Evolutionary conservation across 2,329 filamentous ascomycete species (phyloP).

Genomic region (Arachnomyces sp.): DNA sequence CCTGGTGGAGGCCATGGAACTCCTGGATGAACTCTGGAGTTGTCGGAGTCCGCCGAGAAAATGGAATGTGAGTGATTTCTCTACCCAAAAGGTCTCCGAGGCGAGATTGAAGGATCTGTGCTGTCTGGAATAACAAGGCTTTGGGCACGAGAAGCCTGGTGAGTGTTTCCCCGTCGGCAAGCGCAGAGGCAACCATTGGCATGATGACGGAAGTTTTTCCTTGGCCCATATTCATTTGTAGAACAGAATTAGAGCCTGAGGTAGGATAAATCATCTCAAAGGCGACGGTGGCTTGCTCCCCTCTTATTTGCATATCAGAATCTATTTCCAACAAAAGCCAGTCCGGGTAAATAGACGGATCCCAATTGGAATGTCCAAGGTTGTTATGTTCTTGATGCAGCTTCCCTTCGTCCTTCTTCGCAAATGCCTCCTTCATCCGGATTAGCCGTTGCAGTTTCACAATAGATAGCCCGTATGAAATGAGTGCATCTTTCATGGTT

Average conservation of each 20-base stretch:
- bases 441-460: constrained; percentile 3
- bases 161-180: constrained; percentile 45
- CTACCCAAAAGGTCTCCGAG: constrained; percentile 40
- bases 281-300: constrained; percentile 53
- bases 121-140: constrained; percentile 54
- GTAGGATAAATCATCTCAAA: constrained; percentile 43
- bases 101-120: constrained; percentile 32
- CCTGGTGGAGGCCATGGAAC: constrained; percentile 34
- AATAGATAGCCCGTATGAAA: not conserved
- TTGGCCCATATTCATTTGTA: constrained; percentile 66
- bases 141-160: constrained; percentile 55
- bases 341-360: constrained; percentile 47
- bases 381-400: constrained; percentile 36
- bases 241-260: constrained; percentile 41
- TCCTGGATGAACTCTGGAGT: constrained; percentile 17
- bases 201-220: constrained; percentile 65
- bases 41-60: constrained; percentile 41
- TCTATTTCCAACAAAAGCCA: constrained; percentile 59
- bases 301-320: constrained; percentile 52
- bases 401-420: not conserved
- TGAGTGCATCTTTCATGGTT: not conserved
- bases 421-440: not conserved
- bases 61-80: constrained; percentile 39
- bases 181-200: constrained; percentile 50
- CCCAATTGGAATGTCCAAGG: constrained; percentile 51